Evolutionary conservation across 2,329 filamentous ascomycete genomes (phyloP).

Genomic region (Aspergillus aculeatus): DNA sequence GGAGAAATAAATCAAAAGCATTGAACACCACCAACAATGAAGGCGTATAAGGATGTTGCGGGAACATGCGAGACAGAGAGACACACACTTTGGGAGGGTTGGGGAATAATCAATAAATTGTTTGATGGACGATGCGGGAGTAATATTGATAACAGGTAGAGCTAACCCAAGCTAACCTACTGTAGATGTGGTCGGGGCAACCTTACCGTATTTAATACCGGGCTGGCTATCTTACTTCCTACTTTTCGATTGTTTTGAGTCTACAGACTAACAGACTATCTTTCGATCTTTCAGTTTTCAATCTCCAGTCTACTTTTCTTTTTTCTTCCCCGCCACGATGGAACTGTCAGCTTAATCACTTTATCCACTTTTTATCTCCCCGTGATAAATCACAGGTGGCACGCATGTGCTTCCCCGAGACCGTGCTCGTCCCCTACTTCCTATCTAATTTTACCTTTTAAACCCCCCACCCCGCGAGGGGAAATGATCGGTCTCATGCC

Average conservation of each 20-base stretch:
- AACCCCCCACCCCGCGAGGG: background rate
- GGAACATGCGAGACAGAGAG: background rate
- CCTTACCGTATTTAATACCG: background rate
- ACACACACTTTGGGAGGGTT: background rate
- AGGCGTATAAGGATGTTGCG: background rate
- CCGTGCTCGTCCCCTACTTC: background rate
- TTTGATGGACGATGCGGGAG: background rate
- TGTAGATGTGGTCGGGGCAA: background rate
- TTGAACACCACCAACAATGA: background rate
- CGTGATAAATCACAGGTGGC: background rate
- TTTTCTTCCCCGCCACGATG: background rate
- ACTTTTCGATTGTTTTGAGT: too few relatives aligned
- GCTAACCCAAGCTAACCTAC: background rate
- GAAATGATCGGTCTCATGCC: background rate
- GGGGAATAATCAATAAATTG: background rate
- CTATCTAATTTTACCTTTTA: background rate
- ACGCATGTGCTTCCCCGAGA: background rate
- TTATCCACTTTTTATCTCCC: background rate
- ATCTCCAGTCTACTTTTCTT: background rate
- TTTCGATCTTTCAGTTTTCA: background rate
- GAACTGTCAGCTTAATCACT: background rate
- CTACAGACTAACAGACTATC: background rate
- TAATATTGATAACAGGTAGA: background rate
- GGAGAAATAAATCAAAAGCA: constrained; percentile 1
- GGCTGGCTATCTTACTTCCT: too few relatives aligned